Evolutionary conservation across 345 rosid genomes (phyloP).

Genomic region (Citrus unshiu): DNA sequence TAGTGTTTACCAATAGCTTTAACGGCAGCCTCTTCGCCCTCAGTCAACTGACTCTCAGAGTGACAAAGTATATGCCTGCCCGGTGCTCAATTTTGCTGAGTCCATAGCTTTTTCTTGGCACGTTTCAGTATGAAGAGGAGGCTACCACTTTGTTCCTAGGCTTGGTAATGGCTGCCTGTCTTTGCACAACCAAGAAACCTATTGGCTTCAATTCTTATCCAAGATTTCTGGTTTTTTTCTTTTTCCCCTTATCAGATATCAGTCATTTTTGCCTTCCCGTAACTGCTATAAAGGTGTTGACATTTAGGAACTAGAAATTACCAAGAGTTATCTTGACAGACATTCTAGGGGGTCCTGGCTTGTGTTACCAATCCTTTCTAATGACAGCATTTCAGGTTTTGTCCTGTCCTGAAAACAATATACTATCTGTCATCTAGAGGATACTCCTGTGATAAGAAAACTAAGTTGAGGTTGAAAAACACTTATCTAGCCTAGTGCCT

Average conservation of each 20-base stretch:
- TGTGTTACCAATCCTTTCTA: not conserved
- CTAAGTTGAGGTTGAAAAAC: not conserved
- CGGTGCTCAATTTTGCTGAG: constrained; percentile 50
- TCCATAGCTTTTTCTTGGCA: constrained; percentile 47
- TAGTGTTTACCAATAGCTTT: no score
- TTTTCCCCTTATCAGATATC: not conserved
- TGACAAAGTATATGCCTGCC: constrained; percentile 42
- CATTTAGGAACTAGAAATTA: not conserved
- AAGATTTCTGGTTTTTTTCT: not conserved
- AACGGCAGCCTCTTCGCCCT: constrained; percentile 29
- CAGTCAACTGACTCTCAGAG: constrained; percentile 44
- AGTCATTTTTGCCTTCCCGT: not conserved
- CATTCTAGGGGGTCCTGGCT: not conserved
- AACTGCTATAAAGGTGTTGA: not conserved
- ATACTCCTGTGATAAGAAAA: not conserved
- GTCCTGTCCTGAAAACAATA: not conserved
- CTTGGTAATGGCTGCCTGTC: constrained; percentile 42
- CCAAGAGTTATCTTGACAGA: not conserved
- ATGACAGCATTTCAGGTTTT: not conserved
- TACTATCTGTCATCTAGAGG: not conserved
- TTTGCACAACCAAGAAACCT: constrained; percentile 43
- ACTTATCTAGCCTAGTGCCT: not conserved
- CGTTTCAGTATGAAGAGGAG: constrained; percentile 55
- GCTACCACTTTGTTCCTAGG: constrained; percentile 50
- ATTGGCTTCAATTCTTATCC: constrained; percentile 38